phyloP scores from a whole-genome alignment of 129 eudicot species.

The Ambrosia trifida region DNA sequence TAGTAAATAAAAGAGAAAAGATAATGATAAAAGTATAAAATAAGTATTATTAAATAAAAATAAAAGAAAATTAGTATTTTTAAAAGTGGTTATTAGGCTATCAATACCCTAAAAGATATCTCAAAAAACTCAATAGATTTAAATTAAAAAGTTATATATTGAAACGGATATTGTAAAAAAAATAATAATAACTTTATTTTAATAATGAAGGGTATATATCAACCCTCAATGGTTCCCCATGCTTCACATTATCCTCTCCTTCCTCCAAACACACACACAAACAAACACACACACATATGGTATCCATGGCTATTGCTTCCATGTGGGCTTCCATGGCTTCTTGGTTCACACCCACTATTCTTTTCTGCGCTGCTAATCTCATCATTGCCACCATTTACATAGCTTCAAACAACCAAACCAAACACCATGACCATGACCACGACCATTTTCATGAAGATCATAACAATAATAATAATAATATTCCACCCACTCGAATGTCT shows the following conservation, averaged over 20 bases:
- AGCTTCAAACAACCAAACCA: conserved; percentile 20
- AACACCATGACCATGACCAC: background rate
- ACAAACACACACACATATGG: background rate
- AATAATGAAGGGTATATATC: background rate
- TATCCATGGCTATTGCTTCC: conserved; percentile 28
- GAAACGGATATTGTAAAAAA: too few species aligned
- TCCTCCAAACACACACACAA: too few species aligned
- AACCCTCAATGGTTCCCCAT: background rate
- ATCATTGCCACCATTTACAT: conserved; percentile 48
- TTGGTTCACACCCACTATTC: conserved; percentile 56
- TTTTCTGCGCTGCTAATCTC: conserved; percentile 58
- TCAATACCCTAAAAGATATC: too few species aligned
- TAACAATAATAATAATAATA: too few species aligned
- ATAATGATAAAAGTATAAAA: too few species aligned
- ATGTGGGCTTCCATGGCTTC: conserved; percentile 36
- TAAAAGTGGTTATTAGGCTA: too few species aligned
- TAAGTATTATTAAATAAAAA: too few species aligned
- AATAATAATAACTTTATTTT: too few species aligned
- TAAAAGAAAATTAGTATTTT: too few species aligned
- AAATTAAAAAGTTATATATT: too few species aligned
- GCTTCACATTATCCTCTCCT: background rate
- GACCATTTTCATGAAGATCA: background rate
- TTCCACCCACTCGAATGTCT: conserved; percentile 6
- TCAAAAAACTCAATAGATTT: too few species aligned
- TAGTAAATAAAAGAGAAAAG: too few species aligned